phyloP scores from a whole-genome alignment of 352 stramenopile genomes.

The Phytophthora sp. region DNA sequence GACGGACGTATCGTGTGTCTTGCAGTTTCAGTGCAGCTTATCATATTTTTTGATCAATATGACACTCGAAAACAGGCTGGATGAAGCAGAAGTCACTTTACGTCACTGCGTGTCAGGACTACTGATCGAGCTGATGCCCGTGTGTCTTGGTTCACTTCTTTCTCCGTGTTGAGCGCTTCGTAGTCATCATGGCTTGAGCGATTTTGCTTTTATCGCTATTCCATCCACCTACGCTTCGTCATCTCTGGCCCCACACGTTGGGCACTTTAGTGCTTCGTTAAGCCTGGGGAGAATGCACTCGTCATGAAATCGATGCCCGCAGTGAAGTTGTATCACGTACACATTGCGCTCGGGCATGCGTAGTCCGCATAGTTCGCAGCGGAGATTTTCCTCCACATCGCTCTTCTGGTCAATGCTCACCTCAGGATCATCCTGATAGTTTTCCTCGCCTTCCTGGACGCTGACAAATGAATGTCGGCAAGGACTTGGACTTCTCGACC shows the following conservation, averaged over 20 bases:
- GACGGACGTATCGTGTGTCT: no score
- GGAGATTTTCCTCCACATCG: neutral
- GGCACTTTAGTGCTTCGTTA: slow-evolving; percentile 49
- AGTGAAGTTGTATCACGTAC: slow-evolving; percentile 49
- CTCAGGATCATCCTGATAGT: neutral
- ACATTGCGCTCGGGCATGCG: slow-evolving; percentile 23
- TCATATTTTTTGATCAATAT: no score
- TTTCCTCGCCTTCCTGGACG: neutral
- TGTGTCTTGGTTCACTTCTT: no score
- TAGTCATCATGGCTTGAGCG: no score
- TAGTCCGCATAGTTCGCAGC: slow-evolving; percentile 6
- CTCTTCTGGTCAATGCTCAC: neutral
- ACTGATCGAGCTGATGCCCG: no score
- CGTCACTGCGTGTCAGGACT: no score
- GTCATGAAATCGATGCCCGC: slow-evolving; percentile 66
- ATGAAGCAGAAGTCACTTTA: no score
- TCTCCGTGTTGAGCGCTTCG: no score
- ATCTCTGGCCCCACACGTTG: slow-evolving; percentile 29
- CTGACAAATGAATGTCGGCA: neutral
- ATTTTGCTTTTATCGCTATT: no score
- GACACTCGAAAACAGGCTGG: no score
- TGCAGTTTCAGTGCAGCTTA: no score
- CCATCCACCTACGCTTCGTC: neutral
- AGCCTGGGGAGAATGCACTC: slow-evolving; percentile 59
- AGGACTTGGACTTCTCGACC: neutral